Evolutionary conservation across 1,139 yeast genomes (phyloP).

Genomic region (Lodderomyces metapsilosis): DNA sequence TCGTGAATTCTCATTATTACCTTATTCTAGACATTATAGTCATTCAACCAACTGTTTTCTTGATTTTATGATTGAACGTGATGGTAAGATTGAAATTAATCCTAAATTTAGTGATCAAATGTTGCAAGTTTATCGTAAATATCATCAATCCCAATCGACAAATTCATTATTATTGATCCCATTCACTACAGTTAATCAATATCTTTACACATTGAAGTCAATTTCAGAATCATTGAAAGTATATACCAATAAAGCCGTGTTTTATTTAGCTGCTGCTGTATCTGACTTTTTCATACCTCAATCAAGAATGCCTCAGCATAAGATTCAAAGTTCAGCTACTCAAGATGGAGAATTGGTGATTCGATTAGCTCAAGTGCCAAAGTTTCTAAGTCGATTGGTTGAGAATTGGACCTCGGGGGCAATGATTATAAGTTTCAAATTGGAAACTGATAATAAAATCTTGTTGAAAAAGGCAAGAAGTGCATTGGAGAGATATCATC

Average conservation of each 20-base stretch:
- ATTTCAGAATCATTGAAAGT: conserved; percentile 60
- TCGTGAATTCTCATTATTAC: conserved; percentile 86
- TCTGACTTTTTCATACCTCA: conserved; percentile 92
- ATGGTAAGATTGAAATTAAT: conserved; percentile 57
- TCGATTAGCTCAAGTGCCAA: conserved; percentile 93
- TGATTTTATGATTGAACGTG: conserved; percentile 68
- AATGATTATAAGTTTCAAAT: conserved; percentile 90
- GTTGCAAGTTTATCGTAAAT: conserved; percentile 64
- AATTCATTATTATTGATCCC: conserved; percentile 71
- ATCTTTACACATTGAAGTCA: conserved; percentile 74
- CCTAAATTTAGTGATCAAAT: conserved; percentile 62
- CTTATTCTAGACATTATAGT: conserved; percentile 85
- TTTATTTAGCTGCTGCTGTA: conserved; percentile 95
- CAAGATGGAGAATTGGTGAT: conserved; percentile 70
- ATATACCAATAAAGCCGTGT: conserved; percentile 57
- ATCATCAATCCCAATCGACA: conserved; percentile 57
- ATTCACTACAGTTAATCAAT: conserved; percentile 93
- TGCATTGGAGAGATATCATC: conserved; percentile 83
- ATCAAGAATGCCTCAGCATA: conserved; percentile 84
- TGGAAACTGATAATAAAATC: conserved; percentile 80
- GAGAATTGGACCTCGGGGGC: conserved; percentile 95
- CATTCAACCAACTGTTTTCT: conserved; percentile 83
- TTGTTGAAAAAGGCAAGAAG: conserved; percentile 71
- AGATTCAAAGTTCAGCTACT: conserved; percentile 73
- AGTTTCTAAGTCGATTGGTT: conserved; percentile 81